phyloP scores from a whole-genome alignment of 805 yeast species.

The Nakazawaea pomicola region DNA sequence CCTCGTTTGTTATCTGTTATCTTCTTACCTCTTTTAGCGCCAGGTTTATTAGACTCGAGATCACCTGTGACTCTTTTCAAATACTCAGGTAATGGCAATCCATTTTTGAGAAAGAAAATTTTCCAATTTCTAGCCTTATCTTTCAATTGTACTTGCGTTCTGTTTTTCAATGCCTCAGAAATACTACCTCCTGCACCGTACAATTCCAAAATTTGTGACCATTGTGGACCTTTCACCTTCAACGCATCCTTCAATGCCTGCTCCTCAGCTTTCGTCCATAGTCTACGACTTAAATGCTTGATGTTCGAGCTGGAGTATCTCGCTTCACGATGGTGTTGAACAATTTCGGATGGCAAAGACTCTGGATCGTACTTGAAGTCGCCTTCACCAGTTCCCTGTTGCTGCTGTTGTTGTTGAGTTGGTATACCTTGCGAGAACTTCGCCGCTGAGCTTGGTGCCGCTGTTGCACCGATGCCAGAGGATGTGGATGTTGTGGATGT shows the following conservation, averaged over 20 bases:
- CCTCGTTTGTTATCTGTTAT: neutral
- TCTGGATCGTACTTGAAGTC: conserved; percentile 10
- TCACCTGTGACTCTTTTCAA: conserved; percentile 86
- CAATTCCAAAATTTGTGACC: conserved; percentile 87
- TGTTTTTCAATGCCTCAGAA: conserved; percentile 76
- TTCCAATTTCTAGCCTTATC: conserved; percentile 98
- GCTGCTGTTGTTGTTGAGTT: neutral
- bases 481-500: no score
- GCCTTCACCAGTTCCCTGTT: neutral
- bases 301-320: conserved; percentile 10
- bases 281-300: conserved; percentile 39
- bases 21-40: conserved; percentile 3
- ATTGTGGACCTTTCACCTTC: conserved; percentile 81
- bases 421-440: neutral
- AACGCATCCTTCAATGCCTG: conserved; percentile 77
- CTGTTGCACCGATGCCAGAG: no score
- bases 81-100: conserved; percentile 74
- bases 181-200: conserved; percentile 92
- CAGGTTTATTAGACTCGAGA: conserved; percentile 30
- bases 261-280: conserved; percentile 90
- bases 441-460: no score
- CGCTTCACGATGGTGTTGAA: conserved; percentile 12
- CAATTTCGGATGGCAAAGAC: conserved; percentile 13
- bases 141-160: conserved; percentile 88
- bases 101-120: conserved; percentile 72